These are phyloP conservation scores for Phylloporus arenicola DNA, from an alignment of 768 basidiomycete species.

Conservation along the genomic window DNA sequence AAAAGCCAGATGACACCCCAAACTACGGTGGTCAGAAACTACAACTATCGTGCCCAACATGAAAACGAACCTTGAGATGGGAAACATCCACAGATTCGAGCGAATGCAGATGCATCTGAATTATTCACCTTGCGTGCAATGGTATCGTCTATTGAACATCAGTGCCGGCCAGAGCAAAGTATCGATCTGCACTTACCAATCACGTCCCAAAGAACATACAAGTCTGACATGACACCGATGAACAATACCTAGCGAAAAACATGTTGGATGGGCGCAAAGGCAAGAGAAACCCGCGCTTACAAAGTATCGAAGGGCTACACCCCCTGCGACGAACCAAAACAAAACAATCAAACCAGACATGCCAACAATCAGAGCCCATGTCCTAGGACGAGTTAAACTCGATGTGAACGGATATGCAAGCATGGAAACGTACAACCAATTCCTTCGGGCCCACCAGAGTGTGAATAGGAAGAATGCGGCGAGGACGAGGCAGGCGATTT, in stretches of 20 bases:
- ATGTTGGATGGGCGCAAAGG: neutral
- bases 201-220: conserved; percentile 88
- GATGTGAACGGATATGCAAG: neutral
- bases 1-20: conserved; percentile 91
- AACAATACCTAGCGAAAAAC: conserved; percentile 57
- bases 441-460: conserved; percentile 80
- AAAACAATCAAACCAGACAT: conserved; percentile 76
- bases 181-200: conserved; percentile 45
- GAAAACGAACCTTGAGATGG: conserved; percentile 61
- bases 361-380: conserved; percentile 72
- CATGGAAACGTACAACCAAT: conserved; percentile 53
- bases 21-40: conserved; percentile 37
- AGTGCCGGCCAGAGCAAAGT: neutral
- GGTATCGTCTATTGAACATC: conserved; percentile 59
- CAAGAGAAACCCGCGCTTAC: conserved; percentile 35
- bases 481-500: conserved; percentile 72
- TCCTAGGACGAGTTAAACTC: conserved; percentile 35
- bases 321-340: conserved; percentile 79
- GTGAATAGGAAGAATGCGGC: conserved; percentile 85
- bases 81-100: conserved; percentile 79
- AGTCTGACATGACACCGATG: conserved; percentile 81
- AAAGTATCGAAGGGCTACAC: conserved; percentile 71
- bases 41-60: neutral
- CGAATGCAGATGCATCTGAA: conserved; percentile 85
- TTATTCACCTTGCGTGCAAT: conserved; percentile 77